Conservation (phyloP, 2,329 filamentous ascomycete species). For the Trichoderma sp. region DNA sequence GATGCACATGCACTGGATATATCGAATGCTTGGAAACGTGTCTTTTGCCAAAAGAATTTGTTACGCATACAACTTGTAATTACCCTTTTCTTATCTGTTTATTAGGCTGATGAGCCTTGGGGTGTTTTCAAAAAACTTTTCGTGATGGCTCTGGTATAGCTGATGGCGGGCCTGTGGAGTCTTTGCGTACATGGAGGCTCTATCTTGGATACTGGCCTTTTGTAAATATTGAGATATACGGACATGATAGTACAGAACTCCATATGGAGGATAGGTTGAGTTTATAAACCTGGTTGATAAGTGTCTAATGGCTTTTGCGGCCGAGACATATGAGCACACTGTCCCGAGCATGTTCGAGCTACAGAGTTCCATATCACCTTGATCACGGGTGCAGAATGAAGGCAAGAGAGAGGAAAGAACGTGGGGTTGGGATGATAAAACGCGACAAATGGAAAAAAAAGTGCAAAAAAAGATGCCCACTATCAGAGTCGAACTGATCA, state of each 20-base stretch:
- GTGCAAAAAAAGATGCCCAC: conserved; percentile 23
- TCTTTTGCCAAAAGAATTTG: neutral
- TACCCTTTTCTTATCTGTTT: neutral
- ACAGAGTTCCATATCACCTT: neutral
- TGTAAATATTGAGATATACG: neutral
- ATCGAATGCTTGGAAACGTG: neutral
- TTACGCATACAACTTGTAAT: neutral
- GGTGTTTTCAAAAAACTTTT: neutral
- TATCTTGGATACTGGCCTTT: conserved; percentile 2
- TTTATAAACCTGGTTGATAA: no score
- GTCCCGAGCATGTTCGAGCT: no score
- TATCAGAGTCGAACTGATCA: conserved; percentile 30
- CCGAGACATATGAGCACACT: no score
- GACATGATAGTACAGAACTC: neutral
- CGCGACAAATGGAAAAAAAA: neutral
- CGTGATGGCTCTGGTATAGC: neutral
- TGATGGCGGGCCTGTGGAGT: neutral
- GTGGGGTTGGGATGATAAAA: no score
- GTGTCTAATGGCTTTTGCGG: no score
- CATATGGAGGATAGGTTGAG: no score
- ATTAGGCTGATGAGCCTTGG: neutral
- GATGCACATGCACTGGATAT: neutral
- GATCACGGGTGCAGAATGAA: neutral
- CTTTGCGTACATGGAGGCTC: conserved; percentile 6
- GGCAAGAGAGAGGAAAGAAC: neutral